phyloP scores from a whole-genome alignment of 805 yeast species.

The Saturnispora diversa region DNA sequence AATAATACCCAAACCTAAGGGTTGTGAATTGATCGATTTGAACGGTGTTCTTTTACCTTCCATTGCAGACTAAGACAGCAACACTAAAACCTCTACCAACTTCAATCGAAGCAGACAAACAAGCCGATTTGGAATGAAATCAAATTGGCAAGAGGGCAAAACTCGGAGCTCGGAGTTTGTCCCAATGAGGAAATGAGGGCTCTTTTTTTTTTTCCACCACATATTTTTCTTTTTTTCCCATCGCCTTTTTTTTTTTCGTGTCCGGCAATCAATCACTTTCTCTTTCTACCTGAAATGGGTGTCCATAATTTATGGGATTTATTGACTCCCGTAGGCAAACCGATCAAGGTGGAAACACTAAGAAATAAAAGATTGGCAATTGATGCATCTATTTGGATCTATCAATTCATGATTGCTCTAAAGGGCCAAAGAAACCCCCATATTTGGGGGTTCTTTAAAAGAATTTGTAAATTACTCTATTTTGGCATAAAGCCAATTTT shows the following conservation, averaged over 20 bases:
- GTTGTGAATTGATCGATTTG: constrained; percentile 4
- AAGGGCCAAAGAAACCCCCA: constrained; percentile 83
- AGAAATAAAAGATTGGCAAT: constrained; percentile 77
- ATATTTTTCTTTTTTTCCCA: not conserved
- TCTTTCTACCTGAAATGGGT: constrained; percentile 78
- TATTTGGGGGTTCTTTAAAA: constrained; percentile 88
- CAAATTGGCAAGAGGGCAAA: too few relatives aligned
- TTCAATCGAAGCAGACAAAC: too few relatives aligned
- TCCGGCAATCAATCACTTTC: too few relatives aligned
- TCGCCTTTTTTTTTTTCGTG: not conserved
- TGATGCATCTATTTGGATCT: constrained; percentile 98
- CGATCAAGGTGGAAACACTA: constrained; percentile 81
- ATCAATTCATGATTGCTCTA: constrained; percentile 92
- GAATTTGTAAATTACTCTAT: constrained; percentile 83
- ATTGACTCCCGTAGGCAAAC: constrained; percentile 80
- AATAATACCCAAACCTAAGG: too few relatives aligned
- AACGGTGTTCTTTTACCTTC: constrained; percentile 2
- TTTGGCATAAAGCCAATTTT: constrained; percentile 85
- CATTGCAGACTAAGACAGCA: too few relatives aligned
- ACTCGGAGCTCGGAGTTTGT: constrained; percentile 5
- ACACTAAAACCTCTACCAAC: too few relatives aligned
- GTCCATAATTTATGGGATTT: constrained; percentile 93
- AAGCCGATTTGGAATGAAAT: too few relatives aligned
- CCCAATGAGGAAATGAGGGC: constrained; percentile 1
- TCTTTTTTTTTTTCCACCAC: not conserved